These are phyloP conservation scores for Penicillium polonicum DNA, from an alignment of 2,329 filamentous ascomycete species.

Conservation along the genomic window DNA sequence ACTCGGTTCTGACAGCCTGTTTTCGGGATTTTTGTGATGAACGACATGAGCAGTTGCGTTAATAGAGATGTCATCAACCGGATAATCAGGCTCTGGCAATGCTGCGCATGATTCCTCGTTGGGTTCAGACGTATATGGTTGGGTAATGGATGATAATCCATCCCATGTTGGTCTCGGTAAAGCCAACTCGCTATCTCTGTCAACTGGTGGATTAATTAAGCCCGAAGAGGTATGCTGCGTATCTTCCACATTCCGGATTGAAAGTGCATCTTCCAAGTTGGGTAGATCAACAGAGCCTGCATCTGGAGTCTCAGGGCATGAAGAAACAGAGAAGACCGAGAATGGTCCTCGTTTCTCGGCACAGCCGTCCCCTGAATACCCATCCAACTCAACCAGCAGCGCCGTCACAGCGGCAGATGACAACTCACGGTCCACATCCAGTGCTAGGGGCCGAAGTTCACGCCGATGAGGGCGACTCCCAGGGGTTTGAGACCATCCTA, in stretches of 20 bases:
- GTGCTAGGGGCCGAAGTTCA: slow-evolving; percentile 12
- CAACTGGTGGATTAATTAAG: not conserved
- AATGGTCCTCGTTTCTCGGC: slow-evolving; percentile 24
- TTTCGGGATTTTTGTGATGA: not conserved
- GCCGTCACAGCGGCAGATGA: slow-evolving; percentile 21
- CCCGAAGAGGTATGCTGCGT: not conserved
- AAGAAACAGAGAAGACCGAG: slow-evolving; percentile 22
- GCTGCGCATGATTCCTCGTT: not conserved
- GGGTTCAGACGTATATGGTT: not conserved
- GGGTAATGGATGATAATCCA: not conserved
- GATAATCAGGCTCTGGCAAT: not conserved
- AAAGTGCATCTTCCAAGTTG: not conserved
- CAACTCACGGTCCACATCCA: slow-evolving; percentile 5
- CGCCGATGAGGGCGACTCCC: slow-evolving; percentile 17
- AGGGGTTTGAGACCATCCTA: slow-evolving; percentile 21
- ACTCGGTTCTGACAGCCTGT: not conserved
- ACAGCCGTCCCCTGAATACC: slow-evolving; percentile 13
- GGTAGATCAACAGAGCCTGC: not conserved
- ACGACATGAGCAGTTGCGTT: too few relatives aligned
- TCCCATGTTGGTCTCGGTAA: not conserved
- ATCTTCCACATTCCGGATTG: not conserved
- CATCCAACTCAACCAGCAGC: slow-evolving; percentile 20
- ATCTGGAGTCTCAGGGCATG: not conserved
- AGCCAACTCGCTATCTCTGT: not conserved
- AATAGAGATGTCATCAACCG: not conserved